Percentiles rank a stretch among this genome's conserved stretches.
These are phyloP conservation scores for Chalciporus piperatus DNA, from an alignment of 768 basidiomycete species.

Conservation along the genomic window DNA sequence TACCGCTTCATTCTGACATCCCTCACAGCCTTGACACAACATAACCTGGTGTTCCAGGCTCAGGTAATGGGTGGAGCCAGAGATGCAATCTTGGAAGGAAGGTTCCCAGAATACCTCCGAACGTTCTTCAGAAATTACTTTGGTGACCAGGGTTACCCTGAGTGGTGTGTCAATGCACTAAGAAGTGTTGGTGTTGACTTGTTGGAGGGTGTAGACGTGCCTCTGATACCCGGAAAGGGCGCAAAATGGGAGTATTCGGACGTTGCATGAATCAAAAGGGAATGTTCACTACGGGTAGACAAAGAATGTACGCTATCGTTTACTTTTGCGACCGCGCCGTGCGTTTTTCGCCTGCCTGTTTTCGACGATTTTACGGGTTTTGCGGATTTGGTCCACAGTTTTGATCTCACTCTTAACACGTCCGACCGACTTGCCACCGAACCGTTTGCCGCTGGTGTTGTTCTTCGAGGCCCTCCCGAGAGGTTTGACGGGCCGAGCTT, in stretches of 20 bases:
- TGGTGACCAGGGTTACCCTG: slow-evolving; percentile 72
- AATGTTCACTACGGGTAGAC: slow-evolving; percentile 1
- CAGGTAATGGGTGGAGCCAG: slow-evolving; percentile 83
- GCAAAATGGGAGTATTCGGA: slow-evolving; percentile 82
- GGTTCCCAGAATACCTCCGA: slow-evolving; percentile 74
- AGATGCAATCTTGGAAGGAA: slow-evolving; percentile 73
- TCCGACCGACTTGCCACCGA: slow-evolving; percentile 57
- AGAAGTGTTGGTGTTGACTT: slow-evolving; percentile 82
- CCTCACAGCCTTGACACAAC: slow-evolving; percentile 67
- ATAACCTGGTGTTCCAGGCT: slow-evolving; percentile 85
- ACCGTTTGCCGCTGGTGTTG: slow-evolving; percentile 37
- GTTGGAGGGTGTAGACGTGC: slow-evolving; percentile 50
- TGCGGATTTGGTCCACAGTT: slow-evolving; percentile 84
- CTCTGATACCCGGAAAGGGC: slow-evolving; percentile 57
- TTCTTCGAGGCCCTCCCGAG: slow-evolving; percentile 34
- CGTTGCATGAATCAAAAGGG: slow-evolving; percentile 16
- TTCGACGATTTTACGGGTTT: slow-evolving; percentile 61
- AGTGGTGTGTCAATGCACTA: slow-evolving; percentile 87
- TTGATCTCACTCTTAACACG: slow-evolving; percentile 82
- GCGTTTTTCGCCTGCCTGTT: slow-evolving; percentile 77
- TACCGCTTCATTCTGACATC: slow-evolving; percentile 15
- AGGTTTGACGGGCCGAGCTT: slow-evolving; percentile 16
- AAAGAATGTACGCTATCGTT: slow-evolving; percentile 17
- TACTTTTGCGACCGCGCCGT: slow-evolving; percentile 50
- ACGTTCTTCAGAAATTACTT: slow-evolving; percentile 80